Base-by-base conservation (phyloP, 139 green algal species). In the Deuterostichococcus epilithicus region DNA sequence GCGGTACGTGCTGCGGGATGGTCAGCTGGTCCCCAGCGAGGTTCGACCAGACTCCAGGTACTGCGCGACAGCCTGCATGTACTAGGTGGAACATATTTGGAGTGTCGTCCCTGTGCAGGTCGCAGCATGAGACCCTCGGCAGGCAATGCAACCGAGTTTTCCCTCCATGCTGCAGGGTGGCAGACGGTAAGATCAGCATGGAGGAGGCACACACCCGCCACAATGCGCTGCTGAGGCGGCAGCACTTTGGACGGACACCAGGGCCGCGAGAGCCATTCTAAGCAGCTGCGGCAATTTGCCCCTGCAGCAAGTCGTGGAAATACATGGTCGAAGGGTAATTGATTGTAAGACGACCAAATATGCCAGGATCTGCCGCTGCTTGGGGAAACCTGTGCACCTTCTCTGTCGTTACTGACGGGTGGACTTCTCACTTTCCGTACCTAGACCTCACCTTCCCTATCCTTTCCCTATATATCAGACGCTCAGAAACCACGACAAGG, bases 181-280 rank as follows among this genome's bases (percentile, higher is more conserved):
- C 87, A 0, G 88, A 94, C 47, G 86, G 88, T 39, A 87, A 76
- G 5, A 84, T 94, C 1, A 80, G 68, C 34, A 85, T 87, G 75
- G 79, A 91, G 0, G 91, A 95, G 25, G 90, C 87, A 30, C 68
- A 79, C 25, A 52, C 77, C 35, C 78, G 79, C 20, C 86, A 93
- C 59, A 38, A 90, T 1, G 75, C 77, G 66, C 85, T 93, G 34
- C 77, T 92, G 34, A 81, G 83, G 70, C 76, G 89, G 65, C 89
- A 93, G 81, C 69, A 88, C 76, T 93, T 90, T 83, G 89, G 89
- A 3, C 60, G 78, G 52, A 63, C 52, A 20, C 52, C 52, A 5
- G 52, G 52, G 52, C 52, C 52, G 20, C 10, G 3, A 26, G 82
- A 83, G 26, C 86, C 85, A 35, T 28, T 63, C 18, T 63, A 20